phyloP scores from a whole-genome alignment of 2,329 filamentous ascomycete species.

The Pseudofabraea citricarpa region DNA sequence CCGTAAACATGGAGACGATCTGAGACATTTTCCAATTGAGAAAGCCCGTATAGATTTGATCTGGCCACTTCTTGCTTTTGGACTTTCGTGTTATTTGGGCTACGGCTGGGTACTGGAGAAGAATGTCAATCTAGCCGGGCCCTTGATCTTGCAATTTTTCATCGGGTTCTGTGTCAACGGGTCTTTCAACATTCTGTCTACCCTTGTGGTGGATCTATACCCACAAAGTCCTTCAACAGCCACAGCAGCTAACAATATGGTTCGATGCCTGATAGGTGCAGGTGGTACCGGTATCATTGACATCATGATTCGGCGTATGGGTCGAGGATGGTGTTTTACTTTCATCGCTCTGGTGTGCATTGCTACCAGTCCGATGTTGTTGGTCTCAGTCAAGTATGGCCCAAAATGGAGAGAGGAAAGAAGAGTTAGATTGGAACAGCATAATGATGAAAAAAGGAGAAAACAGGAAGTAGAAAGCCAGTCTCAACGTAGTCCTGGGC shows the following conservation, averaged over 20 bases:
- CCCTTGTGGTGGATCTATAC: slow-evolving; percentile 59
- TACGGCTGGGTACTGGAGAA: slow-evolving; percentile 55
- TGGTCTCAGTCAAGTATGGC: slow-evolving; percentile 43
- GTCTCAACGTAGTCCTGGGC: too few species aligned
- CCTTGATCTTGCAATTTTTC: slow-evolving; percentile 51
- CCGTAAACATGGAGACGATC: slow-evolving; percentile 42
- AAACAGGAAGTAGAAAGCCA: too few species aligned
- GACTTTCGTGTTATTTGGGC: slow-evolving; percentile 45
- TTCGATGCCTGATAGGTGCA: slow-evolving; percentile 57
- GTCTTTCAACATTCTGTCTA: slow-evolving; percentile 59
- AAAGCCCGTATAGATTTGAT: slow-evolving; percentile 45
- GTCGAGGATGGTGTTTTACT: slow-evolving; percentile 58
- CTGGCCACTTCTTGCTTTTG: slow-evolving; percentile 48
- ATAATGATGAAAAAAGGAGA: slow-evolving; percentile 24
- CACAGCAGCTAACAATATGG: slow-evolving; percentile 59
- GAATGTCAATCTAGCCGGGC: slow-evolving; percentile 46
- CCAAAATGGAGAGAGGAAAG: slow-evolving; percentile 47
- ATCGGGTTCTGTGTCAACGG: slow-evolving; percentile 55
- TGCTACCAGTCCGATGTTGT: slow-evolving; percentile 42
- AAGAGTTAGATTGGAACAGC: slow-evolving; percentile 33
- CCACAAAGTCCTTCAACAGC: slow-evolving; percentile 56
- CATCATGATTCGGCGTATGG: slow-evolving; percentile 51
- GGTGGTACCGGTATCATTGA: slow-evolving; percentile 54
- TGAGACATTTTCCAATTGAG: slow-evolving; percentile 31
- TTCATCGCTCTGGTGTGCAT: slow-evolving; percentile 49